phyloP scores from a whole-genome alignment of 306 rosid genomes.

The Benincasa hispida region DNA sequence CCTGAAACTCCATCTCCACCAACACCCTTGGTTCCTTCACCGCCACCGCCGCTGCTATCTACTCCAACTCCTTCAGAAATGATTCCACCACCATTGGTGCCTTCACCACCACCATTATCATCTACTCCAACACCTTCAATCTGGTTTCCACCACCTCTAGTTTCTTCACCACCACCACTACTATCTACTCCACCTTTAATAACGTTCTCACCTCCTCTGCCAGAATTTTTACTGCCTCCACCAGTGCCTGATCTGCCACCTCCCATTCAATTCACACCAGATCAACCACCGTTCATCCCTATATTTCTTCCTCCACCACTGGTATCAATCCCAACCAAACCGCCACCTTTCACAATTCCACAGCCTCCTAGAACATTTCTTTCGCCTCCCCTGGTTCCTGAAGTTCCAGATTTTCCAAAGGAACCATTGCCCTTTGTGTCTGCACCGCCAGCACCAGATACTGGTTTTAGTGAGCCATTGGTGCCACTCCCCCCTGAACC shows the following conservation, averaged over 20 bases:
- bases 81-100: constrained; percentile 31
- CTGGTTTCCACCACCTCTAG: constrained; percentile 30
- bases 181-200: constrained; percentile 19
- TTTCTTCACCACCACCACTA: constrained; percentile 26
- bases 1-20: constrained; percentile 12
- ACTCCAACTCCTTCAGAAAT: constrained; percentile 22
- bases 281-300: constrained; percentile 41
- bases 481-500: constrained; percentile 17
- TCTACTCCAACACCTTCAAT: constrained; percentile 23
- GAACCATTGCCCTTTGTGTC: constrained; percentile 26
- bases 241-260: constrained; percentile 25
- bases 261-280: constrained; percentile 17
- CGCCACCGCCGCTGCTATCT: constrained; percentile 20
- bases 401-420: constrained; percentile 21
- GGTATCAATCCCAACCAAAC: constrained; percentile 22
- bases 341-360: constrained; percentile 19
- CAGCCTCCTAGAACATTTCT: constrained; percentile 21
- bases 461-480: constrained; percentile 15
- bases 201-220: constrained; percentile 28
- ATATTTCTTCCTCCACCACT: constrained; percentile 33
- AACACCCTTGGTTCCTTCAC: constrained; percentile 33
- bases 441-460: constrained; percentile 26
- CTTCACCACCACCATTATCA: constrained; percentile 24
- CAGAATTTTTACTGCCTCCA: constrained; percentile 24
- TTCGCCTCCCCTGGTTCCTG: constrained; percentile 35